Base-by-base conservation (phyloP, 2,329 filamentous ascomycete species). In the Claviceps fusiformis region DNA sequence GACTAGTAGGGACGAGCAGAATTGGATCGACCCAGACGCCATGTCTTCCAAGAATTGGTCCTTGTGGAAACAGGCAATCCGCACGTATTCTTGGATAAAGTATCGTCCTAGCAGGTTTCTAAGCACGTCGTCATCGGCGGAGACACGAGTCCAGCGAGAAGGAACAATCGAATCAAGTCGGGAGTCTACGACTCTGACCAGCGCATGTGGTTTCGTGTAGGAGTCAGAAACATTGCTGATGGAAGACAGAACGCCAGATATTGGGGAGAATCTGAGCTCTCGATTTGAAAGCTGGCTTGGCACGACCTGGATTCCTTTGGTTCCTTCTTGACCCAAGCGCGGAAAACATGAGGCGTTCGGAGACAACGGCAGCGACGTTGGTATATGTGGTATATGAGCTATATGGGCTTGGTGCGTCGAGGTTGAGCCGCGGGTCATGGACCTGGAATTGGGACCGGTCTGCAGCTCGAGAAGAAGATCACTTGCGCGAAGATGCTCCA, bases 391-490 rank as follows among this genome's bases (percentile, higher is more conserved):
- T 3, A 24, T 24, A 24, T 24, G 24, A 24, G 24, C 24, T 5
- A 19, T 27, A 31, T 31, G 27, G 11, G 13, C 17, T n/a, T 11
- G 39, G 33, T 43, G 9, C n/a, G 35, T 33, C 2, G 52, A 27
- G 43, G 5, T 11, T n/a, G 33, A 27, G 24, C 41, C 27, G 9
- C 37, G 17, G 50, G 37, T n/a, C 24, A 24, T 24, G 24, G 27
- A 15, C 27, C 29, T 24, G 8, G 50, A 33, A 17, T 35, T 3
- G 8, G 41, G 29, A 45, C 17, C 29, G 6, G 5, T n/a, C 29
- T 35, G 50, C 41, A 52, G 50, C 29, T 35, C 41, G 17, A 52
- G 50, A 45, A 52, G 50, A 19, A 52, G 41, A 45, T 52, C 50
- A 45, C 41, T 52, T 37, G 50, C 50, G 50, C 17, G 50, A 8